Evolutionary conservation across 2,329 filamentous ascomycete species (phyloP), one percentile per base, ranked within the genome.

Genomic region (Claviceps monticola): DNA sequence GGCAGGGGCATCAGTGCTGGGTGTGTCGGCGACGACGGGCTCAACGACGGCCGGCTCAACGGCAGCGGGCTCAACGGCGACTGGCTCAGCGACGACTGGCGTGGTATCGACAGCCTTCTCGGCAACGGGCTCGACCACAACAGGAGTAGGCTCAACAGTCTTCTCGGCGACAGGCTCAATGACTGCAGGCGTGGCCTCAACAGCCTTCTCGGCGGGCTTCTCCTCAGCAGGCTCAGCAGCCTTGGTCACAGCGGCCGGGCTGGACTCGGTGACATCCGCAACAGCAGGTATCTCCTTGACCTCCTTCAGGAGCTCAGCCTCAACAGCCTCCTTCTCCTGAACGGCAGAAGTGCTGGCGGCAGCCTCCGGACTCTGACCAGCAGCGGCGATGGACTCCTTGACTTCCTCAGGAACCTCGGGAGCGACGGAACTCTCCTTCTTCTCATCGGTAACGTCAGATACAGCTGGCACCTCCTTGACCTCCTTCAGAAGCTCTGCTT

Each of bases 251-350:
- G 57, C 54, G 46, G 57, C 53, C 26, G 53, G 55, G 29, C 17
- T 57, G 21, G 57, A 46, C 44, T 46, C 43, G 13, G 43, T n/a
- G 14, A 16, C 43, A 45, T n/a, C 23, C 16, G 23, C n/a, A 8
- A 17, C 17, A 41, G 64, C 61, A 57, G 71, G 60, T 50, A 63
- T 62, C 50, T 67, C 63, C 64, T 76, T 73, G 56, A 82, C 74
- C 65, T 85, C 78, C 57, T 79, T 74, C 47, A 89, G 71, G 7
- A 94, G 73, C 69, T 95, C 84, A 29, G 78, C 67, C 71, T 94
- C 88, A 5, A 89, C 74, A 9, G 73, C 75, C 64, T 79, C 80
- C 78, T 93, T 93, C 59, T 90, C 86, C 56, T 77, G 70, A 6
- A 93, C 85, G 17, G 82, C 84, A 52, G 75, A 74, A 1, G 79